Base-by-base conservation (phyloP, 495 filamentous ascomycete species). In the Hyaloscypha bicolor region DNA sequence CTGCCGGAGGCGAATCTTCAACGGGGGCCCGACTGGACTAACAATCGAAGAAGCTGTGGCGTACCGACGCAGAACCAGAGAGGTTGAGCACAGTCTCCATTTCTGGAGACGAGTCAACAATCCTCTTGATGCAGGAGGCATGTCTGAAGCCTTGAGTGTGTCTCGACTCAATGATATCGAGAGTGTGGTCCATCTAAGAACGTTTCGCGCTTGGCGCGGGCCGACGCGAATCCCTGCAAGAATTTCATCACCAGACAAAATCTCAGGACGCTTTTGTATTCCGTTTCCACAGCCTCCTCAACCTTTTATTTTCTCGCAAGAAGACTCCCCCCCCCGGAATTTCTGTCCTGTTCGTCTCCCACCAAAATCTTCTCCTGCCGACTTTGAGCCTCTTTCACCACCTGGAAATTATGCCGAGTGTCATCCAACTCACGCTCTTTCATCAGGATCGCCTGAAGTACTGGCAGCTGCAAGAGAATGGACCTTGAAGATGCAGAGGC, bases 1-100 rank as follows among this genome's bases (percentile, higher is more conserved):
- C 64, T 88, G 76, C 60, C 92, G 89, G 42, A 95, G 85, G 59
- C 79, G 81, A 55, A 93, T 81, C 37, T 60, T 68, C 11, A 67
- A 19, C 53, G 67, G 69, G 0, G 63, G 60, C 21, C 42, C 45
- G 32, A 48, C 21, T 9, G 42, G 31, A 25, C 35, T 21, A 39
- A 62, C 61, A 11, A 59, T 33, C 2, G 63, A 60, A 1, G 56
- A 29, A 31, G 62, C 64, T 21, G 60, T 71, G 19, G 69, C 71
- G 63, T 57, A 66, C 55, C 62, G 42, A 3, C 29, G 33, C 11
- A 55, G 55, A 29, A 37, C 3, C 6, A 60, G 9, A 21, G 52
- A 25, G 5, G 1, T 55, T 48, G 48, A 66, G 42, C 45, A 29
- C 22, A 25, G 30, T 5, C 60, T 65, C 68, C 68, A 73, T 53